Conservation (phyloP, 441 rosid genomes). For the Croton laevigatus region DNA sequence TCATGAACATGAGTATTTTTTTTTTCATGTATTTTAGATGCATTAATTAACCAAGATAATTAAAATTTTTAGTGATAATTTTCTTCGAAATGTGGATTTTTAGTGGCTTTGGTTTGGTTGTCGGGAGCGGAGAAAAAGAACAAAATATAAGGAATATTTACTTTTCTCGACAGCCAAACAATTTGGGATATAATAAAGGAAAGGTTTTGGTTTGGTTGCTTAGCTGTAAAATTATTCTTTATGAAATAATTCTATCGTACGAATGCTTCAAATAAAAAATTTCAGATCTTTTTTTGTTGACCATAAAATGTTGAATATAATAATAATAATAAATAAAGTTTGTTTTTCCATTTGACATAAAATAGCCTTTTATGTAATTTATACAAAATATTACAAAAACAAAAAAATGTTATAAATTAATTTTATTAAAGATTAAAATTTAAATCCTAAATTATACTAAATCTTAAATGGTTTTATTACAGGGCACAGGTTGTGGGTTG, state of each 20-base stretch:
- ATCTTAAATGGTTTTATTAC: slow-evolving; percentile 13
- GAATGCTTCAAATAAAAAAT: not conserved
- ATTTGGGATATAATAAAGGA: slow-evolving; percentile 6
- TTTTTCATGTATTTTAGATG: not conserved
- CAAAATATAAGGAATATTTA: slow-evolving; percentile 77
- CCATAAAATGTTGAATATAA: not conserved
- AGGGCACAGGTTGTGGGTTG: slow-evolving; percentile 98
- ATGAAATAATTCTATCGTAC: not conserved
- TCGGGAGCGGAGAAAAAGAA: slow-evolving; percentile 54
- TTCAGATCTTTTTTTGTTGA: not conserved
- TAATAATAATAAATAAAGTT: not conserved
- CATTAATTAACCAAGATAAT: not conserved
- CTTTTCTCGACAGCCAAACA: slow-evolving; percentile 36
- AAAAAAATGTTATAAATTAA: no score
- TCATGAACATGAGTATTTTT: not conserved
- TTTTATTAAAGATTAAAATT: no score
- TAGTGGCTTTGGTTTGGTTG: slow-evolving; percentile 38
- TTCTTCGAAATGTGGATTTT: not conserved
- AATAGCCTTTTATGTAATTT: no score
- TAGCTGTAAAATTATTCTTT: no score
- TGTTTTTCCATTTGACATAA: not conserved
- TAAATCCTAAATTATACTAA: not conserved
- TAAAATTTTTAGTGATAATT: slow-evolving; percentile 12
- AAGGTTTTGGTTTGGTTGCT: no score
- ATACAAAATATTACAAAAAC: no score